Conservation (phyloP, 140 eudicot genomes). For the Flaveria floridana region DNA sequence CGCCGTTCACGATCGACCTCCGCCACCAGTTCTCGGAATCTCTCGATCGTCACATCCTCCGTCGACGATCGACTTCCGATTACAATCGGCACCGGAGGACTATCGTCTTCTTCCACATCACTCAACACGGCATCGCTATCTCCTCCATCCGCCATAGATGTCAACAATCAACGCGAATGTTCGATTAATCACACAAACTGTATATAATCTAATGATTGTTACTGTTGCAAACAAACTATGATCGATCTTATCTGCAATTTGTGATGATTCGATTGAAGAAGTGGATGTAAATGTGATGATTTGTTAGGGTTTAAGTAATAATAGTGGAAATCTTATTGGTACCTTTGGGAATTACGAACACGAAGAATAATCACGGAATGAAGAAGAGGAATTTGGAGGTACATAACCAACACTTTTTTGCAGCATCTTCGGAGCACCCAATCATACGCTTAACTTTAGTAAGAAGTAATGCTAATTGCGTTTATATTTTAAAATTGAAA, state of each 20-base stretch:
- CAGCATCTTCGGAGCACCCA: slow-evolving; percentile 20
- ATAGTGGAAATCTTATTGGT: not conserved
- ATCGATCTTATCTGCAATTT: not conserved
- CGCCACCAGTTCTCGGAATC: slow-evolving; percentile 49
- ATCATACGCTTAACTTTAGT: not conserved
- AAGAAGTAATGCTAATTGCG: not conserved
- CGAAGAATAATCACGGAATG: slow-evolving; percentile 12
- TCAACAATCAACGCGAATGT: slow-evolving; percentile 10
- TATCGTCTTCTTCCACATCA: slow-evolving; percentile 78
- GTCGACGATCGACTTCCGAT: slow-evolving; percentile 32
- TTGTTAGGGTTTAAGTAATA: slow-evolving; percentile 4
- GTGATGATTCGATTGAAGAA: slow-evolving; percentile 9
- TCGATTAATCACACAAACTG: slow-evolving; percentile 8
- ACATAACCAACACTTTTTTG: slow-evolving; percentile 7
- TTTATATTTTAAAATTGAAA: too few relatives aligned
- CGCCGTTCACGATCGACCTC: slow-evolving; percentile 82
- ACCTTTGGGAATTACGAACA: slow-evolving; percentile 21
- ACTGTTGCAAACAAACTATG: not conserved
- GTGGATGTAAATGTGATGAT: not conserved
- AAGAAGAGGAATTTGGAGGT: slow-evolving; percentile 23
- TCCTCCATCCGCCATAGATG: slow-evolving; percentile 56
- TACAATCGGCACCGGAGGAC: slow-evolving; percentile 49
- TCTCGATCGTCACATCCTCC: slow-evolving; percentile 53
- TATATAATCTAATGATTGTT: not conserved
- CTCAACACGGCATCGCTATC: slow-evolving; percentile 65